phyloP scores from a whole-genome alignment of 805 yeast species.

The Starmerella floricola region DNA sequence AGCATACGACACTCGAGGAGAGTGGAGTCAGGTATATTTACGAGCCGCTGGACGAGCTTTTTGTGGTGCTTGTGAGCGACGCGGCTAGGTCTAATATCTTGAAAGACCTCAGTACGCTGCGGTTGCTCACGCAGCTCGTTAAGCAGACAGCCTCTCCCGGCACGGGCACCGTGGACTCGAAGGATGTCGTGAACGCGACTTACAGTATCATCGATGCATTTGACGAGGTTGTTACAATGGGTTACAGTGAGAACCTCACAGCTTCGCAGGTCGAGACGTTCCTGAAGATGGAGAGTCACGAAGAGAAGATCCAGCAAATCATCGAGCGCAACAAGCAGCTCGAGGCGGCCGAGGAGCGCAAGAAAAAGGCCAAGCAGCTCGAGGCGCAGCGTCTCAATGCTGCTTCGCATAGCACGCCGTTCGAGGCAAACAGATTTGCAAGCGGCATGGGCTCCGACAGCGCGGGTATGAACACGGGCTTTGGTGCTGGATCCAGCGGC shows the following conservation, averaged over 20 bases:
- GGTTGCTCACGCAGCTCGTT: slow-evolving; percentile 70
- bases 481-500: slow-evolving; percentile 4
- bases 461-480: neutral
- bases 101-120: slow-evolving; percentile 88
- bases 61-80: slow-evolving; percentile 82
- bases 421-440: neutral
- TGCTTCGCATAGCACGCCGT: slow-evolving; percentile 21
- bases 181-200: slow-evolving; percentile 70
- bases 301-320: slow-evolving; percentile 95
- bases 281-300: slow-evolving; percentile 95
- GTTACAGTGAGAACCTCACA: slow-evolving; percentile 79
- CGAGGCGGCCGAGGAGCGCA: slow-evolving; percentile 95
- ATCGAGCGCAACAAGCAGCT: slow-evolving; percentile 92
- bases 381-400: slow-evolving; percentile 40
- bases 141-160: slow-evolving; percentile 43
- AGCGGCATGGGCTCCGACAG: slow-evolving; percentile 14
- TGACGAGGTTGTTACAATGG: slow-evolving; percentile 83
- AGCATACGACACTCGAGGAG: slow-evolving; percentile 90
- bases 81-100: slow-evolving; percentile 74
- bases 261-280: slow-evolving; percentile 73
- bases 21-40: slow-evolving; percentile 85
- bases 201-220: slow-evolving; percentile 85
- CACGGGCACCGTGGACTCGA: slow-evolving; percentile 41
- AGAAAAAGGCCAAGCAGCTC: slow-evolving; percentile 78
- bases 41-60: slow-evolving; percentile 90